A percentile compares a stretch with the other conserved stretches of the same genome.
Conservation (phyloP, 2,329 filamentous ascomycete species). For the Byssothecium circinans region DNA sequence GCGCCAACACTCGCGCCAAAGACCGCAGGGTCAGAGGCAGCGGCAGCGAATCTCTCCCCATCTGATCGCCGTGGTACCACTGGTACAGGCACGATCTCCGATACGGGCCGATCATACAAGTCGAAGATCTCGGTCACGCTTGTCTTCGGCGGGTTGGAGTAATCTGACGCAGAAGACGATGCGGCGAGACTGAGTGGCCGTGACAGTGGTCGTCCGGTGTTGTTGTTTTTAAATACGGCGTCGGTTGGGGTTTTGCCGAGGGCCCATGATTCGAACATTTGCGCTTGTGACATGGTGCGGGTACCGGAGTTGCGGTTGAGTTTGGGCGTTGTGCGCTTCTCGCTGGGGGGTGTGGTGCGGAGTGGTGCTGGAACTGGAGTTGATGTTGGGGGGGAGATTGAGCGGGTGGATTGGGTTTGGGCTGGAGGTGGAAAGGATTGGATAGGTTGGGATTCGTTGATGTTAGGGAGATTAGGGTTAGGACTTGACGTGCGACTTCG, state of each 20-base stretch:
- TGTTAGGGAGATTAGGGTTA: not conserved
- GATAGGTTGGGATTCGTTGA: not conserved
- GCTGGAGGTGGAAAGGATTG: not conserved
- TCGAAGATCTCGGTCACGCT: conserved; percentile 4
- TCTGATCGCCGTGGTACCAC: not conserved
- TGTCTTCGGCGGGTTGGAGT: conserved; percentile 11
- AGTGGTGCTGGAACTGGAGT: conserved; percentile 1
- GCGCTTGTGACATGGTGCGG: conserved; percentile 31
- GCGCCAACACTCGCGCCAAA: conserved; percentile 5
- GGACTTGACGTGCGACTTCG: not conserved
- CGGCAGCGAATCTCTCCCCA: not conserved
- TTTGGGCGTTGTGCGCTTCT: conserved; percentile 24
- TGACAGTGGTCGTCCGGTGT: conserved; percentile 6
- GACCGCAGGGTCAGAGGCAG: conserved; percentile 10
- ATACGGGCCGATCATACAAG: conserved; percentile 8
- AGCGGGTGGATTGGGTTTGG: not conserved
- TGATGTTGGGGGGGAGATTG: not conserved
- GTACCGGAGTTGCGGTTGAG: conserved; percentile 30
- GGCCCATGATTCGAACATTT: conserved; percentile 34
- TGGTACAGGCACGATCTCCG: not conserved
- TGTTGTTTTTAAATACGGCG: not conserved
- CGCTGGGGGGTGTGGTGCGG: conserved; percentile 1
- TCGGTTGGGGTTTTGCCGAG: conserved; percentile 16
- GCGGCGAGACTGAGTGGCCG: conserved; percentile 14
- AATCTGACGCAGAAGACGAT: conserved; percentile 17